These are phyloP conservation scores for Turritis glabra DNA, from an alignment of 345 rosid genomes.

Conservation along the genomic window DNA sequence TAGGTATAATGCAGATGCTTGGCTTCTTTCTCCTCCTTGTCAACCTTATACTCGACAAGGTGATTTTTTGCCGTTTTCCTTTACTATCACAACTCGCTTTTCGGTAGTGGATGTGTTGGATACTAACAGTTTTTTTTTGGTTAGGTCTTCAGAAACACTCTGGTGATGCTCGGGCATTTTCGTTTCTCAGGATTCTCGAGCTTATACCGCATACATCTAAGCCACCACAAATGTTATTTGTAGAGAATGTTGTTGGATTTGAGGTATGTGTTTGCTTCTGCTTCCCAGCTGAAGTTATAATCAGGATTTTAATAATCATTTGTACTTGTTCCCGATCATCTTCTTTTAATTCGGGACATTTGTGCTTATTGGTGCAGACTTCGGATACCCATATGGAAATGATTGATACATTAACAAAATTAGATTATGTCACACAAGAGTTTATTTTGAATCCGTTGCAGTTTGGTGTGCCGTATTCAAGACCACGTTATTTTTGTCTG, in stretches of 20 bases:
- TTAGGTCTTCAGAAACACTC: conserved; percentile 93
- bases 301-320: not conserved
- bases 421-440: conserved; percentile 65
- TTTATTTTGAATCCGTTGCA: conserved; percentile 92
- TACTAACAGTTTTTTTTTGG: conserved; percentile 20
- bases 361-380: conserved; percentile 48
- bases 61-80: conserved; percentile 10
- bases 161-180: conserved; percentile 87
- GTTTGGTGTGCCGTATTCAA: conserved; percentile 93
- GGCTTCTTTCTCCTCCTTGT: conserved; percentile 99
- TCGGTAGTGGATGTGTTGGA: not conserved
- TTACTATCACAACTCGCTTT: not conserved
- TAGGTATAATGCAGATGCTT: conserved; percentile 66
- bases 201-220: conserved; percentile 60
- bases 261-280: conserved; percentile 57
- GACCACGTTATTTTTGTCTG: conserved; percentile 96
- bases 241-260: conserved; percentile 89
- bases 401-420: conserved; percentile 60
- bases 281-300: not conserved
- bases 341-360: not conserved
- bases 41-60: conserved; percentile 99
- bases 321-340: not conserved
- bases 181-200: conserved; percentile 87
- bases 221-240: conserved; percentile 71
- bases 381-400: conserved; percentile 78